phyloP scores from a whole-genome alignment of 129 eudicot genomes.

The Heracleum sosnowskyi region DNA sequence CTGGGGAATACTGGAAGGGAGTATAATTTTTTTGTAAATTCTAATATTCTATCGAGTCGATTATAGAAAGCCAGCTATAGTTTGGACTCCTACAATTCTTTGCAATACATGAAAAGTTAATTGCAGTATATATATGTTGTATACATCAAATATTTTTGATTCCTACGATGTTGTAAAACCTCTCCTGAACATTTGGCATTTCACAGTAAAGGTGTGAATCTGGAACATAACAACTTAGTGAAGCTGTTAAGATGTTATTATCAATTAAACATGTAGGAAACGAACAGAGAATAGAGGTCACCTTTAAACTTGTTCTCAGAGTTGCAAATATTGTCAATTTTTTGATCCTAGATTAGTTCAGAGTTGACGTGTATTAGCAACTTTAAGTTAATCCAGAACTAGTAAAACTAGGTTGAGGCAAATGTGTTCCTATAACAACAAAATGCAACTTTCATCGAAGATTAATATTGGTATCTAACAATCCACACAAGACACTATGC shows the following conservation, averaged over 20 bases:
- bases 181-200: not conserved
- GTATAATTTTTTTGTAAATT: constrained; percentile 13
- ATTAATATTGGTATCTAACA: not conserved
- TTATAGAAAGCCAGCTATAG: constrained; percentile 1
- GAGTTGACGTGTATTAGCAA: not conserved
- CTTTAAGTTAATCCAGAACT: not conserved
- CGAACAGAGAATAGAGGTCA: not conserved
- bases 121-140: not conserved
- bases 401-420: not conserved
- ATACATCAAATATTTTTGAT: not conserved
- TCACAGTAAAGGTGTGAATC: not conserved
- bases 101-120: constrained; percentile 22
- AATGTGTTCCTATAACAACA: not conserved
- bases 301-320: not conserved
- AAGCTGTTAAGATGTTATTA: not conserved
- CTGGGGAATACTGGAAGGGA: constrained; percentile 22
- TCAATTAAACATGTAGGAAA: not conserved
- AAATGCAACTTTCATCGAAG: not conserved
- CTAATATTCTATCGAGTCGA: not conserved
- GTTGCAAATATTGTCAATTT: too few relatives aligned
- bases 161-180: not conserved
- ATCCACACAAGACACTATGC: not conserved
- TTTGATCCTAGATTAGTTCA: not conserved
- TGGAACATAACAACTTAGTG: not conserved
- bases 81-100: constrained; percentile 21